phyloP scores from a whole-genome alignment of 768 basidiomycete species.

The Ephemerocybe angulata region DNA sequence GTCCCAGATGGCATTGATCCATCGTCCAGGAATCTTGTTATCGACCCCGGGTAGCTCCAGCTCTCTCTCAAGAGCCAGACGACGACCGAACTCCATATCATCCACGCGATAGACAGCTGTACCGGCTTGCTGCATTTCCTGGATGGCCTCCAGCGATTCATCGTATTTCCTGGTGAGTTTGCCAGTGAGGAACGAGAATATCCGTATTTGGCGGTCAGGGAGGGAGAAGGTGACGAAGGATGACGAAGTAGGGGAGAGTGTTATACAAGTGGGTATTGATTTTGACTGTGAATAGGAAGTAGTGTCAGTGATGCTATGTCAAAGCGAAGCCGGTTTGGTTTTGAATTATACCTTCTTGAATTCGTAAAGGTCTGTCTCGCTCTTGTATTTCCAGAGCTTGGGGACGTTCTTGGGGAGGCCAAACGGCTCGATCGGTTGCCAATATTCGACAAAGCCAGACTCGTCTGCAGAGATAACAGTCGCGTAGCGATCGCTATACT shows the following conservation, averaged over 20 bases:
- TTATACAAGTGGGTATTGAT: slow-evolving; percentile 87
- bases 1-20: slow-evolving; percentile 94
- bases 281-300: slow-evolving; percentile 56
- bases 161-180: slow-evolving; percentile 93
- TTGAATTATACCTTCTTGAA: slow-evolving; percentile 90
- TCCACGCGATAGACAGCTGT: slow-evolving; percentile 90
- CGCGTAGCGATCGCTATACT: slow-evolving; percentile 92
- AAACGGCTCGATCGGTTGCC: slow-evolving; percentile 89
- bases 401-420: slow-evolving; percentile 72
- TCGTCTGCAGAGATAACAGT: slow-evolving; percentile 94
- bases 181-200: slow-evolving; percentile 88
- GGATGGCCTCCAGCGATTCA: slow-evolving; percentile 86
- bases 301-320: not conserved
- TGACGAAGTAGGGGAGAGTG: slow-evolving; percentile 83
- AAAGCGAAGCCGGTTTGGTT: not conserved
- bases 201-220: slow-evolving; percentile 89
- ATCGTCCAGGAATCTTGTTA: slow-evolving; percentile 67
- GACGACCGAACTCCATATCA: slow-evolving; percentile 98
- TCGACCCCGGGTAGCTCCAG: slow-evolving; percentile 80
- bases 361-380: slow-evolving; percentile 90
- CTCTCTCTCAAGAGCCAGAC: slow-evolving; percentile 90
- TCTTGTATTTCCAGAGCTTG: slow-evolving; percentile 88
- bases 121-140: slow-evolving; percentile 99
- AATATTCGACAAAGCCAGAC: slow-evolving; percentile 93
- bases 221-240: slow-evolving; percentile 93